Conservation (phyloP, 176 grass and related monocot genomes). For the Avena sativa region DNA sequence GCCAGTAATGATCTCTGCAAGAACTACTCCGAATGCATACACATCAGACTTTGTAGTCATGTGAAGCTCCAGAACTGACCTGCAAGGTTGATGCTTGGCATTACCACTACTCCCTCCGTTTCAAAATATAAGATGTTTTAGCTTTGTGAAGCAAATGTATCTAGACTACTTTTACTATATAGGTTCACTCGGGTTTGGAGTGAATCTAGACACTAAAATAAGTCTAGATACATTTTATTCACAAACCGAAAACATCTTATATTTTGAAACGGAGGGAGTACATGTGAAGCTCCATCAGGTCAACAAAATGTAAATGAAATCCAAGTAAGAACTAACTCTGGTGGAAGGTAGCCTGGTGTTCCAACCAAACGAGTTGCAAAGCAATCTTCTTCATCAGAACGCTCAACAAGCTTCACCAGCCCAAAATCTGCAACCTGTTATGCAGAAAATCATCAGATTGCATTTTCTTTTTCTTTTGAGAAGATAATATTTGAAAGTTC, state of each 20-base stretch:
- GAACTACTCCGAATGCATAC: slow-evolving; percentile 75
- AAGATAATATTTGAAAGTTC: not conserved
- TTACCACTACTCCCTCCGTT: not conserved
- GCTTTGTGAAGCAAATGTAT: too few species aligned
- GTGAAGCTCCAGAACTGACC: slow-evolving; percentile 70
- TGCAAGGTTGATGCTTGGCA: slow-evolving; percentile 26
- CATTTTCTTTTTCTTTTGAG: not conserved
- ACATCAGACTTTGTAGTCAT: slow-evolving; percentile 76
- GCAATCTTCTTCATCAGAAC: slow-evolving; percentile 53
- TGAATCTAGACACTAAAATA: too few species aligned
- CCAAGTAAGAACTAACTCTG: slow-evolving; percentile 56
- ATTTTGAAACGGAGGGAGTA: not conserved
- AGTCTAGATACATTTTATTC: too few species aligned
- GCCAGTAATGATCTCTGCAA: slow-evolving; percentile 71
- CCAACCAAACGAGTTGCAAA: slow-evolving; percentile 72
- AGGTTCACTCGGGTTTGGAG: too few species aligned
- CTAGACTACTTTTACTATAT: too few species aligned
- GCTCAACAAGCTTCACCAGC: slow-evolving; percentile 68
- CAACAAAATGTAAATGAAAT: not conserved
- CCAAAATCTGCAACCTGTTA: slow-evolving; percentile 76
- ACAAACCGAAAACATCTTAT: too few species aligned
- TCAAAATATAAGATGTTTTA: too few species aligned
- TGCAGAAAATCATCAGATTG: slow-evolving; percentile 10
- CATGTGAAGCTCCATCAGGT: not conserved
- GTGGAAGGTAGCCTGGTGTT: slow-evolving; percentile 78